Evolutionary conservation across 164 flowering plant species (phyloP), one percentile per base, ranked within the genome.

Genomic region (Tetrastigma voinierianum): DNA sequence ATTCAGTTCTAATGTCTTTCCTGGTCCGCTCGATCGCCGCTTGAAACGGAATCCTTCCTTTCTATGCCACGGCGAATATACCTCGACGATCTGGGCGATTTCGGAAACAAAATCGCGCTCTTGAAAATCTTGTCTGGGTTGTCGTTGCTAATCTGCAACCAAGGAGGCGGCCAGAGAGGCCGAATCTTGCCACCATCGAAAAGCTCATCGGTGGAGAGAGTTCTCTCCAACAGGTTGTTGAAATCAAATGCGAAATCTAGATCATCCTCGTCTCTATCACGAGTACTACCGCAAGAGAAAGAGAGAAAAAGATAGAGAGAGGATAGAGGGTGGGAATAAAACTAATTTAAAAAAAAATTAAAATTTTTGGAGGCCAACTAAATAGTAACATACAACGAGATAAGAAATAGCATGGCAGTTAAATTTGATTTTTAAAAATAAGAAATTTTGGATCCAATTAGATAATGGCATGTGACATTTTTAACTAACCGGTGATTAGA

Each of bases 151-250:
- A 23, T 23, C 40, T 66, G 67, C 2, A 73, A 53, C 1, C 72
- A 54, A 0, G 83, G 76, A 0, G 91, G 86, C 0, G 80, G 81
- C 57, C 81, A 80, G 24, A 88, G 51, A 9, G 88, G 85, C 59
- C 59, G 66, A 58, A 88, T 88, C 54, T 72, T 83, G 16, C 93
- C 90, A 24, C 81, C 80, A 18, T 84, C 77, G 72, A 88, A 88
- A 52, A 88, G 85, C 77, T 88, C 93, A 9, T 88, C 93, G 4
- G 93, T 86, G 1, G 84, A 63, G 19, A 81, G 63, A 8, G 62
- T 2, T 23, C 61, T 67, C 11, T 82, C 86, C 7, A 84, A 32
- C n/a, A 76, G 80, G 16, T 86, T 85, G 23, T 84, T 83, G 57
- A 86, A 88, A 32, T 86, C 73, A 62, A 88, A 88, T 40, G 76